phyloP scores from a whole-genome alignment of 140 eudicot genomes.

The Bidens hawaiensis region DNA sequence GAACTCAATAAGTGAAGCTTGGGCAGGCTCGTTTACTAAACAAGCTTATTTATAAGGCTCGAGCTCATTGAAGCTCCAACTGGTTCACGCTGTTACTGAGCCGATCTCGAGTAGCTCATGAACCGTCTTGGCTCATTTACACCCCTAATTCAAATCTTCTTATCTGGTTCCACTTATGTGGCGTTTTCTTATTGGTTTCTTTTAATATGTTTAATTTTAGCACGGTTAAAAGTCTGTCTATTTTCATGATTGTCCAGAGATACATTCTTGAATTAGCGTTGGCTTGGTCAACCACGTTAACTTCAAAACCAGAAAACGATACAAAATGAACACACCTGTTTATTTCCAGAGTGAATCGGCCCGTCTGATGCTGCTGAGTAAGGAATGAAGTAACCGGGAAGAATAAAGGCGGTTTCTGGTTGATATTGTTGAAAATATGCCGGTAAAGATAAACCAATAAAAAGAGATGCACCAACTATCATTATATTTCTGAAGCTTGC shows the following conservation, averaged over 20 bases:
- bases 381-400: slow-evolving; percentile 78
- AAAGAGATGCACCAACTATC: slow-evolving; percentile 79
- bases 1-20: not conserved
- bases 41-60: not conserved
- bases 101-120: not conserved
- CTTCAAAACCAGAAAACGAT: slow-evolving; percentile 1
- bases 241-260: too few species aligned
- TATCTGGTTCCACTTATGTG: too few species aligned
- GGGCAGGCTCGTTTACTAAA: too few species aligned
- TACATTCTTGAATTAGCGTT: not conserved
- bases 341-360: slow-evolving; percentile 66
- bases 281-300: not conserved
- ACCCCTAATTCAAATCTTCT: too few species aligned
- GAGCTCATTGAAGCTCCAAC: not conserved
- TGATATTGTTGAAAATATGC: slow-evolving; percentile 84
- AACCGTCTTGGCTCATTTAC: not conserved
- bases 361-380: slow-evolving; percentile 96
- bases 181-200: too few species aligned
- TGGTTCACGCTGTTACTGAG: not conserved
- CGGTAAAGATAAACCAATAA: slow-evolving; percentile 85
- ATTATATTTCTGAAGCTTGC: slow-evolving; percentile 68
- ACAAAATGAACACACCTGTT: slow-evolving; percentile 39
- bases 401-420: slow-evolving; percentile 56
- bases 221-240: too few species aligned
- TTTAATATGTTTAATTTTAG: too few species aligned